phyloP scores from a whole-genome alignment of 768 basidiomycete genomes.

The Rhodotorula babjevae region DNA sequence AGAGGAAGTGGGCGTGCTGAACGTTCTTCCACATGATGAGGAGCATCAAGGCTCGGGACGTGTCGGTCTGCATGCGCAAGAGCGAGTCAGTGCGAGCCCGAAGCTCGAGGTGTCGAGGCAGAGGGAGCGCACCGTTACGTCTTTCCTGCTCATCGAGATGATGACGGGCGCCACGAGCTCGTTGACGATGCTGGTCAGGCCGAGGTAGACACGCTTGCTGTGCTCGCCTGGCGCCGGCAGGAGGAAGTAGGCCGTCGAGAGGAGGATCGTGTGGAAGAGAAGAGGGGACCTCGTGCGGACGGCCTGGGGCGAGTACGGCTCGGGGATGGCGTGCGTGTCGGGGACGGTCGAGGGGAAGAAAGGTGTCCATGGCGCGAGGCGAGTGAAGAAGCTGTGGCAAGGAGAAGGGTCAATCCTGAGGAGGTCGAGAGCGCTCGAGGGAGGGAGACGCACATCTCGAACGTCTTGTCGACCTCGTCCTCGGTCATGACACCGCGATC shows the following conservation, averaged over 20 bases:
- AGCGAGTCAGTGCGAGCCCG: not conserved
- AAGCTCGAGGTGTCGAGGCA: not conserved
- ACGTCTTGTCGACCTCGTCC: not conserved
- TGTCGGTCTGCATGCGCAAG: not conserved
- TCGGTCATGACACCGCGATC: not conserved
- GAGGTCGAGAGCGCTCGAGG: not conserved
- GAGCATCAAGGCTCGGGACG: not conserved
- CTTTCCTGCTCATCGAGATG: not conserved
- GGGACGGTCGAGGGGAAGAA: not conserved
- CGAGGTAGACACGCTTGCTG: conserved; percentile 1
- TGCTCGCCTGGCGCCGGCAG: not conserved
- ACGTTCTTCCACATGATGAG: conserved; percentile 7
- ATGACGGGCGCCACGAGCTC: conserved; percentile 3
- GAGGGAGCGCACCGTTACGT: not conserved
- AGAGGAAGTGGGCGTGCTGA: conserved; percentile 1
- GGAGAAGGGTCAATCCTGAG: rapidly evolving
- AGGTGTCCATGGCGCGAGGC: not conserved
- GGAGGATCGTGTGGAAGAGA: conserved; percentile 28
- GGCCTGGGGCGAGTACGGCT: not conserved
- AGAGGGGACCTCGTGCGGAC: conserved; percentile 10
- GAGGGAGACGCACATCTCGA: conserved; percentile 3
- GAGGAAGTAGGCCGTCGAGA: conserved; percentile 6
- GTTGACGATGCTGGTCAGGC: conserved; percentile 6
- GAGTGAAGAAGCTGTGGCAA: not conserved
- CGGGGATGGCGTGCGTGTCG: not conserved